phyloP scores from a whole-genome alignment of 2,329 filamentous ascomycete species.

The Amesomyces nigricolor region DNA sequence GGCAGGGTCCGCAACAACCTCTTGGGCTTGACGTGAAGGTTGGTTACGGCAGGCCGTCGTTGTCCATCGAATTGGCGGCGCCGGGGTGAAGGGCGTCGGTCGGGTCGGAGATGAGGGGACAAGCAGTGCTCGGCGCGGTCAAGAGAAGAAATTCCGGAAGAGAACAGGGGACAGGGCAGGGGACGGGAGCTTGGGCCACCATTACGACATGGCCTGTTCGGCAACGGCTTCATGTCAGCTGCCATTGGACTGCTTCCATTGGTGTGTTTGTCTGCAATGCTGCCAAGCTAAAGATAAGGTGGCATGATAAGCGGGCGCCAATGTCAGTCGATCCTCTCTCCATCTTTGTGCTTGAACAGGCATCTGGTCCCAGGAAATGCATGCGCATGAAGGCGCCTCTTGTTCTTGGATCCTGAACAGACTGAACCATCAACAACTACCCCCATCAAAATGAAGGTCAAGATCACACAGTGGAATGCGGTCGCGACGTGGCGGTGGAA shows the following conservation, averaged over 20 bases:
- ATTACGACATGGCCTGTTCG: slow-evolving; percentile 6
- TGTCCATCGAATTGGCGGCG: slow-evolving; percentile 12
- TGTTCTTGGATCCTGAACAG: no score
- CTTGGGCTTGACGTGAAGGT: not conserved
- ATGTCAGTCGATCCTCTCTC: no score
- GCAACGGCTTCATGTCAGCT: not conserved
- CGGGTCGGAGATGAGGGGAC: slow-evolving; percentile 7
- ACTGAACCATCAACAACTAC: not conserved
- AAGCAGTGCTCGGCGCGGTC: not conserved
- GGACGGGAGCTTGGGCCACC: slow-evolving; percentile 16
- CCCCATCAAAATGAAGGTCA: slow-evolving; percentile 72
- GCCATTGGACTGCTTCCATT: not conserved
- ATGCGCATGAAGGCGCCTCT: no score
- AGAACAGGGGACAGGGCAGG: not conserved
- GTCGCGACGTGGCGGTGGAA: slow-evolving; percentile 98
- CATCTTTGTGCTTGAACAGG: no score
- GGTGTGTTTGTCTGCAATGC: not conserved
- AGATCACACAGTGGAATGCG: slow-evolving; percentile 85
- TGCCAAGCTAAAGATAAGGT: not conserved
- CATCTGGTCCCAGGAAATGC: not conserved
- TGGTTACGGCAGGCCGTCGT: slow-evolving; percentile 6
- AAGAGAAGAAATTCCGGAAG: not conserved
- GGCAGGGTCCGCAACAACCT: not conserved
- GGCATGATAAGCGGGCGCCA: no score
- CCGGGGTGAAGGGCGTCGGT: not conserved